phyloP scores from a whole-genome alignment of 106 monocot species.

The Xerophyta viscosa region DNA sequence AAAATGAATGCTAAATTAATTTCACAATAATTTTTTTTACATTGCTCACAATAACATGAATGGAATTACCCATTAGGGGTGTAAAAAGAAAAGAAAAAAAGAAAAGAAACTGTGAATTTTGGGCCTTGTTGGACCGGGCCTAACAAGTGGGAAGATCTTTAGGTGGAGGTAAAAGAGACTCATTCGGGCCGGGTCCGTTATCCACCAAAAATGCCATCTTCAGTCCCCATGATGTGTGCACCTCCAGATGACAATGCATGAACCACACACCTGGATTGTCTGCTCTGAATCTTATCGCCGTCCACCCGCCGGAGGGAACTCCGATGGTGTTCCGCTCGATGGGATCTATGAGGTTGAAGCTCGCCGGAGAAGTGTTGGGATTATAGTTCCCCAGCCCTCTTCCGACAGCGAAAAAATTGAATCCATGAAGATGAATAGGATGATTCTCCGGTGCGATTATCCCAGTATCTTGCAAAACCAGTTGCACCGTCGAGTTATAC shows the following conservation, averaged over 20 bases:
- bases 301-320: slow-evolving; percentile 65
- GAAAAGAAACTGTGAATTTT: too few species aligned
- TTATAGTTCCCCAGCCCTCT: slow-evolving; percentile 53
- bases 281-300: slow-evolving; percentile 57
- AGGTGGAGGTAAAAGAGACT: slow-evolving; percentile 17
- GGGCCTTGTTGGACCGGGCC: too few species aligned
- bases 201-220: slow-evolving; percentile 24
- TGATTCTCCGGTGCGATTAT: slow-evolving; percentile 60
- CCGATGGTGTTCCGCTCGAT: slow-evolving; percentile 63
- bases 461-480: slow-evolving; percentile 67
- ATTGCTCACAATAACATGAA: too few species aligned
- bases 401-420: slow-evolving; percentile 73
- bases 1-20: too few species aligned
- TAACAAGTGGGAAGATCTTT: slow-evolving; percentile 16
- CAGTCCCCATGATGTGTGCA: slow-evolving; percentile 51
- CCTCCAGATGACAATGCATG: slow-evolving; percentile 53
- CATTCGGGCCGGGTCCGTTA: slow-evolving; percentile 13
- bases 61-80: too few species aligned
- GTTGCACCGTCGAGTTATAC: slow-evolving; percentile 54
- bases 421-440: slow-evolving; percentile 75
- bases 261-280: slow-evolving; percentile 88
- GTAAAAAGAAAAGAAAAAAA: too few species aligned
- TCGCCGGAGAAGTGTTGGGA: slow-evolving; percentile 26
- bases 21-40: too few species aligned
- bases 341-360: slow-evolving; percentile 65